A percentile compares a stretch with the other conserved stretches of the same genome.
Evolutionary conservation across 2,329 filamentous ascomycete genomes (phyloP).

Genomic region (Aspergillus fijiensis): DNA sequence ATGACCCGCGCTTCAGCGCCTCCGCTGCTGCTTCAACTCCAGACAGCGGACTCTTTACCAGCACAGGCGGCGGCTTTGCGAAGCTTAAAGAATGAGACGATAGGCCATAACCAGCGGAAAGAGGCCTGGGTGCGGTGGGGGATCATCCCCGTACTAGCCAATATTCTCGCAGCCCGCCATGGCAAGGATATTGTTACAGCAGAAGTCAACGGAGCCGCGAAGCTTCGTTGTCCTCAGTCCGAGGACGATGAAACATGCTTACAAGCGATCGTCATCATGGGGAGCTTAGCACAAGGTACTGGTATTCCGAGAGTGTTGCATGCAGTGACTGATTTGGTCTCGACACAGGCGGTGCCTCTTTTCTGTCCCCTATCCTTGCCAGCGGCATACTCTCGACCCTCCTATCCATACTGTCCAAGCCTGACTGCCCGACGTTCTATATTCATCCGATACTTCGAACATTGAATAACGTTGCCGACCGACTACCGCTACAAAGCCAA

Average conservation of each 20-base stretch:
- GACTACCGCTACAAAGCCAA: constrained; percentile 57
- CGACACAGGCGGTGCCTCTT: constrained; percentile 70
- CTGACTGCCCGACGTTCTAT: constrained; percentile 63
- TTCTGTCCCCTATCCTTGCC: constrained; percentile 71
- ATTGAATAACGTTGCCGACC: constrained; percentile 69
- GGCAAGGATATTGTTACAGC: constrained; percentile 31
- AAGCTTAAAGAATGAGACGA: constrained; percentile 80
- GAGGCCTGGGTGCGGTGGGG: constrained; percentile 72
- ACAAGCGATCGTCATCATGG: constrained; percentile 80
- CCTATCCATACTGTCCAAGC: constrained; percentile 67
- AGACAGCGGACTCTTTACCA: constrained; percentile 49
- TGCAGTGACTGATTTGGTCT: constrained; percentile 19
- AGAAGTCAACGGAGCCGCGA: constrained; percentile 29
- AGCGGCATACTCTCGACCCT: constrained; percentile 68
- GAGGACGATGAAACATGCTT: constrained; percentile 68
- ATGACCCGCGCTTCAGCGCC: constrained; percentile 58
- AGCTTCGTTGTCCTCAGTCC: constrained; percentile 39
- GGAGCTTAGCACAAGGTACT: constrained; percentile 78
- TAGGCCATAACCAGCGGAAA: constrained; percentile 86
- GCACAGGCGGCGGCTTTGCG: constrained; percentile 59
- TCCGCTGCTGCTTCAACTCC: constrained; percentile 58
- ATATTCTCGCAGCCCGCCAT: constrained; percentile 48
- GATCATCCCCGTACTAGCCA: constrained; percentile 56
- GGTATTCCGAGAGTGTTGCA: not conserved
- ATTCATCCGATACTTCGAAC: constrained; percentile 72